A percentile compares a stretch with the other conserved stretches of the same genome.
Conservation (phyloP, 2,329 filamentous ascomycete genomes). For the Hirsutella rhossiliensis region DNA sequence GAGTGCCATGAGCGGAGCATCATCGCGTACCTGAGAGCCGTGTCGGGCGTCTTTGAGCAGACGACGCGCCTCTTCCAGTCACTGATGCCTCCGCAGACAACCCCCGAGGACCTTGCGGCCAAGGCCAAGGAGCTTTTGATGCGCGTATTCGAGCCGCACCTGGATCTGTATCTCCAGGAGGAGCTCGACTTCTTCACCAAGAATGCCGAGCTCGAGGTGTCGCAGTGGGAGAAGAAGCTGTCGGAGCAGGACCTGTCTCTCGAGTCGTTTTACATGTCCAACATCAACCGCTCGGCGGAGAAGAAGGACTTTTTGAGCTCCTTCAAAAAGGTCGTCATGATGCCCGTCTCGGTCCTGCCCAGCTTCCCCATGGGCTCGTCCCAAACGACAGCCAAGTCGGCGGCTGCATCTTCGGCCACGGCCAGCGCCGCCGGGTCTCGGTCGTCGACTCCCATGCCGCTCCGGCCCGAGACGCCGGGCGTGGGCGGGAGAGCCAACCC, state of each 20-base stretch:
- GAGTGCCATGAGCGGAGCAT: slow-evolving; percentile 69
- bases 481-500: slow-evolving; percentile 25
- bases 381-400: background rate
- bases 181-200: slow-evolving; percentile 78
- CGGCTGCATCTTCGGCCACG: slow-evolving; percentile 30
- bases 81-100: slow-evolving; percentile 53
- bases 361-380: slow-evolving; percentile 48
- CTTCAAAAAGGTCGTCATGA: slow-evolving; percentile 98
- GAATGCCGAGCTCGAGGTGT: slow-evolving; percentile 65
- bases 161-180: slow-evolving; percentile 88
- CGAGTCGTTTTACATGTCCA: slow-evolving; percentile 93
- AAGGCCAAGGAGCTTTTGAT: slow-evolving; percentile 57
- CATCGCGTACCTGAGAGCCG: slow-evolving; percentile 69
- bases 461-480: slow-evolving; percentile 38
- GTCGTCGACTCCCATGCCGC: slow-evolving; percentile 22
- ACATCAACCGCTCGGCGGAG: slow-evolving; percentile 84
- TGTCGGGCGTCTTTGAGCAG: slow-evolving; percentile 83
- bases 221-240: slow-evolving; percentile 81
- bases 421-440: slow-evolving; percentile 16
- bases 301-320: slow-evolving; percentile 94
- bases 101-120: slow-evolving; percentile 46
- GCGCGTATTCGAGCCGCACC: slow-evolving; percentile 75
- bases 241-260: slow-evolving; percentile 81
- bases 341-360: slow-evolving; percentile 85
- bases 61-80: slow-evolving; percentile 64